Conservation (phyloP, 2,329 filamentous ascomycete species). For the Phaeomoniella chlamydospora region DNA sequence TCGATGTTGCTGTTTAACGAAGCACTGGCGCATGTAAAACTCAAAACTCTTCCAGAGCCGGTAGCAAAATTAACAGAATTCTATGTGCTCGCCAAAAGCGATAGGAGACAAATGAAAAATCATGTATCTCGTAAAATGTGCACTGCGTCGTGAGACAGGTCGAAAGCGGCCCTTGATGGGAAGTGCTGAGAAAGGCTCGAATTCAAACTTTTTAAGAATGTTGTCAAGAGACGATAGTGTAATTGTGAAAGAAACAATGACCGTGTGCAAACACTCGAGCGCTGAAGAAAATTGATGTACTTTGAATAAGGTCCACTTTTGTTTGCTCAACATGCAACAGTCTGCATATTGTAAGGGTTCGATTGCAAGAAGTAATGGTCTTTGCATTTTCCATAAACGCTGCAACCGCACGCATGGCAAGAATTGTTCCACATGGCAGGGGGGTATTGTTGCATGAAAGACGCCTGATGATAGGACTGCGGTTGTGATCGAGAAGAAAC, state of each 20-base stretch:
- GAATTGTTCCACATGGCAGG: conserved; percentile 30
- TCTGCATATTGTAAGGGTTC: conserved; percentile 29
- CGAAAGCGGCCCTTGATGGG: no score
- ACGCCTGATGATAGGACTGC: conserved; percentile 31
- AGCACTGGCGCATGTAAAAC: no score
- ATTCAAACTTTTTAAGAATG: not conserved
- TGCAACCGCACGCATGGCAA: conserved; percentile 28
- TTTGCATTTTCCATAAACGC: conserved; percentile 29
- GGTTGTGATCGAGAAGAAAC: conserved; percentile 25
- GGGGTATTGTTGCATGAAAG: conserved; percentile 31
- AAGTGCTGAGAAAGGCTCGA: not conserved
- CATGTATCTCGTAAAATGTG: not conserved
- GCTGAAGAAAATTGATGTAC: no score
- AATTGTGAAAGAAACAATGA: no score
- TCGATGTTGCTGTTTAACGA: not conserved
- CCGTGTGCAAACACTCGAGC: no score
- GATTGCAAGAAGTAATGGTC: conserved; percentile 31
- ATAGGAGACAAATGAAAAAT: not conserved
- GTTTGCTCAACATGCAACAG: conserved; percentile 25
- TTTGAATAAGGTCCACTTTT: no score
- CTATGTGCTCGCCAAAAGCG: not conserved
- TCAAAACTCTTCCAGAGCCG: not conserved
- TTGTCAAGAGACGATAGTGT: no score
- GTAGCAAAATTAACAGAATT: not conserved
- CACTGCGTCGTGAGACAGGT: not conserved